A percentile compares a stretch with the other conserved stretches of the same genome.
These are phyloP conservation scores for Azolla pinnata DNA, from an alignment of 75 land plant genomes.

Conservation along the genomic window DNA sequence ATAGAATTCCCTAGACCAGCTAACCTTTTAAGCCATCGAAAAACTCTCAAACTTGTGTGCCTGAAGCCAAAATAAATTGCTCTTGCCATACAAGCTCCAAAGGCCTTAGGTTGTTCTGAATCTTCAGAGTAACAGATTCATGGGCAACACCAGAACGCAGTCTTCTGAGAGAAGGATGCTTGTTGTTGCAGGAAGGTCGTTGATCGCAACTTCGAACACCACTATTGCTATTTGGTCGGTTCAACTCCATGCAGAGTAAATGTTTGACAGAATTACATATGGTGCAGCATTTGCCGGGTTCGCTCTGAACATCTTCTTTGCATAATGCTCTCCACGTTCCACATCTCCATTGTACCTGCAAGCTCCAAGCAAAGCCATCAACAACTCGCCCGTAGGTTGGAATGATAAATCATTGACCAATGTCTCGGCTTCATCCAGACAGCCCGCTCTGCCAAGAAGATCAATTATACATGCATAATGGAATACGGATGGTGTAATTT, in stretches of 20 bases:
- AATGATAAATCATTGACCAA: neutral
- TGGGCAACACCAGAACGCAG: too few species aligned
- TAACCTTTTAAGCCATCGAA: too few species aligned
- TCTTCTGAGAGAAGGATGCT: too few species aligned
- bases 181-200: too few species aligned
- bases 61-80: too few species aligned
- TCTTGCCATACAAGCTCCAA: too few species aligned
- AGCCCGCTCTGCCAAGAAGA: conserved; percentile 7
- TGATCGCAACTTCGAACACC: too few species aligned
- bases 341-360: conserved; percentile 5
- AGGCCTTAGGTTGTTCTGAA: too few species aligned
- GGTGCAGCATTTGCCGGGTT: neutral
- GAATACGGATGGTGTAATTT: neutral
- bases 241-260: conserved; percentile 18
- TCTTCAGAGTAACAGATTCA: too few species aligned
- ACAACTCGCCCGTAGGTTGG: neutral
- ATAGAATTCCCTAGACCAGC: too few species aligned
- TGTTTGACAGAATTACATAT: conserved; percentile 9
- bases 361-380: conserved; percentile 7
- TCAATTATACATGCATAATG: conserved; percentile 5
- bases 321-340: neutral
- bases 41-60: too few species aligned
- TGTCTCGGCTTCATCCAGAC: conserved; percentile 4
- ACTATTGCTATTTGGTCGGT: too few species aligned
- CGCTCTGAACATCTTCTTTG: neutral